Base-by-base conservation (phyloP, 208 protist genomes). In the Wallacemonas sp. region DNA sequence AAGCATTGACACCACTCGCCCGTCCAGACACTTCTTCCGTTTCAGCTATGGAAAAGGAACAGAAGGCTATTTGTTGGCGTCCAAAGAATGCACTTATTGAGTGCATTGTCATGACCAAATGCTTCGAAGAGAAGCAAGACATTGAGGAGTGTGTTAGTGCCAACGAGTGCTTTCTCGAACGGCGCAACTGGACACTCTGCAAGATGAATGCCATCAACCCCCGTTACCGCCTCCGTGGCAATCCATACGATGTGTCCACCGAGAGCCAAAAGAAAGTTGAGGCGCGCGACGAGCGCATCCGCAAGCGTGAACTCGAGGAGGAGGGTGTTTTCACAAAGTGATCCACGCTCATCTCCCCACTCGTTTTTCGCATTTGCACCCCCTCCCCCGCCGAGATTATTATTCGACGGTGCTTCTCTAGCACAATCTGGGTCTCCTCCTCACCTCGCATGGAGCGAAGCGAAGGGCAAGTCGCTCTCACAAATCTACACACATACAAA, bases 181-280 rank as follows among this genome's bases (percentile, higher is more conserved):
- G 90, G 6, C 74, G 85, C 16, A 95, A 95, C 68, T 95, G 90
- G 87, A 92, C 81, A 26, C 58, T 95, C 44, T 95, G 90, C 66
- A 95, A 95, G 73, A 82, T 92, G 74, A 95, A 95, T 54, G 85
- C 90, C n/a, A 61, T 87, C 9, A 95, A 95, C 72, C 90, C 90
- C 4, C 72, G 87, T 19, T 95, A 95, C 60, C 79, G 90, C 2
- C 65, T 93, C 19, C 86, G 90, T 8, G 90, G 90, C 52, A 95
- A 95, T 46, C 90, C 90, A 16, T 95, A 95, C 75, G 90, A 95
- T 46, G 46, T 95, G 21, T 85, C 87, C 4, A 92, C 87, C 17
- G 87, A 93, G 60, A 87, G 91, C 64, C 90, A 95, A 65, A 87
- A 87, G 49, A 95, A 95, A 65, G 87, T 95, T 55, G 85, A 95